A percentile compares a stretch with the other conserved stretches of the same genome.
phyloP scores from a whole-genome alignment of 768 basidiomycete species.

The Rhodotorula kratochvilovae region DNA sequence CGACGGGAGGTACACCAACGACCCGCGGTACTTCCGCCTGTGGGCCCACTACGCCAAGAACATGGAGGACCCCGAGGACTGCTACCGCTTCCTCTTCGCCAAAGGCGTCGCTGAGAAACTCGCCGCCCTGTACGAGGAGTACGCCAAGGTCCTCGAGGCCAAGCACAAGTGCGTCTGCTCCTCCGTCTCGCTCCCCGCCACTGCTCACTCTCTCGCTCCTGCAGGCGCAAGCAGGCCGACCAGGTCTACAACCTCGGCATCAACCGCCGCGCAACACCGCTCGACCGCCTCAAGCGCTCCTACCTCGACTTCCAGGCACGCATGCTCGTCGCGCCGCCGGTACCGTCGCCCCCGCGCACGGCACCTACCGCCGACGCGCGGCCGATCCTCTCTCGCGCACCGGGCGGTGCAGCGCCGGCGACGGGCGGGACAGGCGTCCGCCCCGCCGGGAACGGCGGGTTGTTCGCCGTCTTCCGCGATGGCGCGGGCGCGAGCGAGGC shows the following conservation, averaged over 20 bases:
- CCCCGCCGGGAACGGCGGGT: slow-evolving; percentile 35
- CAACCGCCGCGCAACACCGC: slow-evolving; percentile 69
- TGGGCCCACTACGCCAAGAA: slow-evolving; percentile 84
- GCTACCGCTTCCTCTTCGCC: slow-evolving; percentile 80
- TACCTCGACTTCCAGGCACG: slow-evolving; percentile 70
- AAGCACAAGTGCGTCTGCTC: slow-evolving; percentile 63
- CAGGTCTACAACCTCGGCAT: slow-evolving; percentile 76
- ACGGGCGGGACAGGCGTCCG: slow-evolving; percentile 41
- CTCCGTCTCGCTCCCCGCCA: too few relatives aligned
- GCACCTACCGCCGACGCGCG: slow-evolving; percentile 10
- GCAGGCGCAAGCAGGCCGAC: slow-evolving; percentile 72
- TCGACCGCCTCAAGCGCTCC: slow-evolving; percentile 74
- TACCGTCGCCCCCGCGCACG: slow-evolving; percentile 24
- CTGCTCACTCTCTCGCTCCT: neutral
- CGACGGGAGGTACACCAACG: slow-evolving; percentile 72
- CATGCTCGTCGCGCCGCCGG: slow-evolving; percentile 52
- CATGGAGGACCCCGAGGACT: slow-evolving; percentile 66
- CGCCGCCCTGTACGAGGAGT: slow-evolving; percentile 84
- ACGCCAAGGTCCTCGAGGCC: slow-evolving; percentile 71
- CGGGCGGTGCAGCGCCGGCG: slow-evolving; percentile 44
- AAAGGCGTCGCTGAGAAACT: slow-evolving; percentile 82
- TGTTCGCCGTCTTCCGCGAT: slow-evolving; percentile 42
- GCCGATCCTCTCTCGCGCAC: slow-evolving; percentile 9
- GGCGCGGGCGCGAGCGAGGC: slow-evolving; percentile 3
- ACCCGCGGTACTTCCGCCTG: slow-evolving; percentile 82